phyloP scores from a whole-genome alignment of 371 early-diverging fungal species.

The Mucor indicus region DNA sequence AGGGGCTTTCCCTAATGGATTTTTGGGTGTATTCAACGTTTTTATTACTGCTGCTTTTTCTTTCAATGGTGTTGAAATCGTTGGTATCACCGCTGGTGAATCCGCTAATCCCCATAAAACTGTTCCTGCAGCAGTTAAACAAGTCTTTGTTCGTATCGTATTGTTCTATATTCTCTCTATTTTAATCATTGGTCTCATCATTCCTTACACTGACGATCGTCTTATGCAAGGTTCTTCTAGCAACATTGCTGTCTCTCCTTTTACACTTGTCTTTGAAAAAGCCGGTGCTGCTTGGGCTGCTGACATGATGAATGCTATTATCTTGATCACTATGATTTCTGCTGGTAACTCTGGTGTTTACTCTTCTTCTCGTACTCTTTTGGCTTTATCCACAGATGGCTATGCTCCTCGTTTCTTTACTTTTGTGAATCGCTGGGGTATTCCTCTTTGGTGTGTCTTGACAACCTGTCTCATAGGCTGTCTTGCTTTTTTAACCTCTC shows the following conservation, averaged over 20 bases:
- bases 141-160: slow-evolving; percentile 74
- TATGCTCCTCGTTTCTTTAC: slow-evolving; percentile 61
- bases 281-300: slow-evolving; percentile 66
- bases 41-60: slow-evolving; percentile 83
- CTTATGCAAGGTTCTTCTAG: slow-evolving; percentile 47
- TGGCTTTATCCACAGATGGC: slow-evolving; percentile 65
- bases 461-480: slow-evolving; percentile 55
- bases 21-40: slow-evolving; percentile 65
- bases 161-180: slow-evolving; percentile 74
- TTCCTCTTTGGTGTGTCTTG: slow-evolving; percentile 55
- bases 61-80: slow-evolving; percentile 81
- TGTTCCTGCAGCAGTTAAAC: slow-evolving; percentile 72
- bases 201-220: slow-evolving; percentile 60
- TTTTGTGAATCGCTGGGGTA: slow-evolving; percentile 49
- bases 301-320: slow-evolving; percentile 75
- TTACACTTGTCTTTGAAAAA: slow-evolving; percentile 63
- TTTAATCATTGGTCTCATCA: slow-evolving; percentile 68
- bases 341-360: slow-evolving; percentile 76
- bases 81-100: slow-evolving; percentile 77
- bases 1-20: slow-evolving; percentile 75
- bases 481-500: slow-evolving; percentile 46
- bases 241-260: slow-evolving; percentile 62
- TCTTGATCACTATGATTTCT: slow-evolving; percentile 63
- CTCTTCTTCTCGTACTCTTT: slow-evolving; percentile 64
- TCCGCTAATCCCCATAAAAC: slow-evolving; percentile 68